phyloP scores from a whole-genome alignment of 768 basidiomycete genomes.

The Pisolithus microcarpus region DNA sequence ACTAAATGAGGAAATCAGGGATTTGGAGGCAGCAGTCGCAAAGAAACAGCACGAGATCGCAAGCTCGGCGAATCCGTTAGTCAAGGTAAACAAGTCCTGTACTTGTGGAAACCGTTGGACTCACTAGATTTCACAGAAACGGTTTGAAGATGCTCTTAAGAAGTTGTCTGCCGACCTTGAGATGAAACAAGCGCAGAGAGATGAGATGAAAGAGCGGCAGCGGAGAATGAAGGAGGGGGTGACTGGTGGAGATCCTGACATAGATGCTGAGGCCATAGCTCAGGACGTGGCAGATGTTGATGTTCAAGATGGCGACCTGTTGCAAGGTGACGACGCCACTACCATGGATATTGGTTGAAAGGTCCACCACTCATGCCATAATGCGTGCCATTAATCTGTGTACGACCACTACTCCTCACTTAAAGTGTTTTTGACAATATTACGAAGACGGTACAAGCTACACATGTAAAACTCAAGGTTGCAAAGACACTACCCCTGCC shows the following conservation, averaged over 20 bases:
- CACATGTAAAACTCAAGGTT: conserved; percentile 19
- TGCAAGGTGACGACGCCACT: conserved; percentile 42
- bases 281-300: conserved; percentile 31
- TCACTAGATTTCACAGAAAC: conserved; percentile 47
- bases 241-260: conserved; percentile 31
- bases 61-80: conserved; percentile 78
- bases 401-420: too few species aligned
- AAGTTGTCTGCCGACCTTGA: conserved; percentile 84
- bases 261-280: conserved; percentile 32
- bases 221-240: conserved; percentile 66
- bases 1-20: conserved; percentile 82
- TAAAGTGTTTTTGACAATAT: not conserved
- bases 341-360: conserved; percentile 28
- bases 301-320: conserved; percentile 28
- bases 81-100: conserved; percentile 46
- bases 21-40: conserved; percentile 79
- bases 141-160: conserved; percentile 87
- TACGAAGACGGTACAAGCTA: not conserved
- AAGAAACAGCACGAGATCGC: conserved; percentile 82
- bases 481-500: conserved; percentile 50
- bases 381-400: too few species aligned
- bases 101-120: not conserved
- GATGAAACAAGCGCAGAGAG: conserved; percentile 72
- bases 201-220: conserved; percentile 72
- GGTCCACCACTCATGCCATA: not conserved